Evolutionary conservation across 352 stramenopile species (phyloP).

Genomic region (Phytopythium helicoides): DNA sequence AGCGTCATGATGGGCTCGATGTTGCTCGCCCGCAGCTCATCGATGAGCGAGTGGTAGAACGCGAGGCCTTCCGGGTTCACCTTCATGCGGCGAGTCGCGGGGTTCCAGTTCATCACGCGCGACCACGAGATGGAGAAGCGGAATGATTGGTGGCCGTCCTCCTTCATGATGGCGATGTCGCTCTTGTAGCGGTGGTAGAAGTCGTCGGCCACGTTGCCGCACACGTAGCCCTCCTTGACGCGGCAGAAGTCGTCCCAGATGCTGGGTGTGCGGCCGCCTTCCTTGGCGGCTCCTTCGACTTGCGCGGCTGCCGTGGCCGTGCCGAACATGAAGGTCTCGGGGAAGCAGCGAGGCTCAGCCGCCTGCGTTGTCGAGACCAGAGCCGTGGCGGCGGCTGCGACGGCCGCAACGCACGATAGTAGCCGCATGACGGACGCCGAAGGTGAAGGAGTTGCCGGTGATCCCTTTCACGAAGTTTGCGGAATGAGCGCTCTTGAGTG

Average conservation of each 20-base stretch:
- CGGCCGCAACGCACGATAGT: not conserved
- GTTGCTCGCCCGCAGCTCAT: slow-evolving; percentile 21
- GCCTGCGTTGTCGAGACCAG: slow-evolving; percentile 4
- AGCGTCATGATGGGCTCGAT: slow-evolving; percentile 89
- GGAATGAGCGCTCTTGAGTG: too few relatives aligned
- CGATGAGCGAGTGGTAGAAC: slow-evolving; percentile 31
- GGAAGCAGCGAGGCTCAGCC: slow-evolving; percentile 31
- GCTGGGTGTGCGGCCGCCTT: slow-evolving; percentile 63
- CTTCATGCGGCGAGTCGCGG: slow-evolving; percentile 12
- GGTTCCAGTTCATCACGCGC: too few relatives aligned
- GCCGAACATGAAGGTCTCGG: slow-evolving; percentile 67
- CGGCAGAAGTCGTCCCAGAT: slow-evolving; percentile 92
- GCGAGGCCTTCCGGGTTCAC: slow-evolving; percentile 17
- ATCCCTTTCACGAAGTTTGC: too few relatives aligned
- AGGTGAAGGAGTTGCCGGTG: not conserved
- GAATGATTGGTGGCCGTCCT: slow-evolving; percentile 87
- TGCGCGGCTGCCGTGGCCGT: slow-evolving; percentile 85
- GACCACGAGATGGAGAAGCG: too few relatives aligned
- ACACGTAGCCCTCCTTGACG: slow-evolving; percentile 56
- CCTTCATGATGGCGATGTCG: slow-evolving; percentile 88
- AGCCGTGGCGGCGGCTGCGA: too few relatives aligned
- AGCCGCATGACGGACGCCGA: not conserved
- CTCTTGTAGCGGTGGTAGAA: slow-evolving; percentile 81
- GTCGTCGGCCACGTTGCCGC: slow-evolving; percentile 85
- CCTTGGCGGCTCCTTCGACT: slow-evolving; percentile 84